Base-by-base conservation (phyloP, 305 asterid genomes). In the Solanum aculeatissimum region DNA sequence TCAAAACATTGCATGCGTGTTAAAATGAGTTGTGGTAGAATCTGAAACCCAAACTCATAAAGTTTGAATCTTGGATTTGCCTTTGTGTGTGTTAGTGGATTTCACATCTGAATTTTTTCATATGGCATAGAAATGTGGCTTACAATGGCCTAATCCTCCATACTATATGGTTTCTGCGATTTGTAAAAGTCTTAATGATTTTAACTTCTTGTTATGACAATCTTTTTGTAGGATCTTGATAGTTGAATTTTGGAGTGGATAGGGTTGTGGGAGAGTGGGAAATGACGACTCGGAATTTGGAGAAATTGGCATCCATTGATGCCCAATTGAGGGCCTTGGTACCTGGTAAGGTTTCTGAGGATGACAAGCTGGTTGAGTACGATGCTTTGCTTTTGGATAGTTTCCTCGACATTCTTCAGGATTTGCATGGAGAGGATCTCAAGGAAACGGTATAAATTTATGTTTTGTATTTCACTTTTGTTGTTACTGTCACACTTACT, bases 221-320 rank as follows among this genome's bases (percentile, higher is more conserved):
- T 40, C 57, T 87, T 79, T 51, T 71, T 66, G 58, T 40, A 62
- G 87, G 71, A n/a, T 54, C 23, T 83, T 86, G 82, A 83, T 54
- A 43, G 71, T 16, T 29, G 80, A 83, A 79, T 21, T 23, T 60
- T 19, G 29, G 29, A 23, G 65, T n/a, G 58, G 82, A 66, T 62
- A 83, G 85, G 40, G 63, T 70, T 69, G 32, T 70, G 53, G 53
- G 53, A 69, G 78, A 40, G 29, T 82, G 53, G 15, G 58, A 72
- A 27, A 89, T 90, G 93, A 85, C 91, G 13, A 83, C 63, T 18
- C 86, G 87, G 70, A 88, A 89, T 82, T 18, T 91, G 83, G 92
- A 86, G 86, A 91, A 91, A 81, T 68, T 91, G 91, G 92, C 92
- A 74, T 91, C 93, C 9, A 91, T 91, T 82, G 93, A 91, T 86